Percentiles rank a stretch among this genome's conserved stretches.
These are phyloP conservation scores for Macadamia tetraphylla DNA, from an alignment of 164 flowering plant species.

Conservation along the genomic window DNA sequence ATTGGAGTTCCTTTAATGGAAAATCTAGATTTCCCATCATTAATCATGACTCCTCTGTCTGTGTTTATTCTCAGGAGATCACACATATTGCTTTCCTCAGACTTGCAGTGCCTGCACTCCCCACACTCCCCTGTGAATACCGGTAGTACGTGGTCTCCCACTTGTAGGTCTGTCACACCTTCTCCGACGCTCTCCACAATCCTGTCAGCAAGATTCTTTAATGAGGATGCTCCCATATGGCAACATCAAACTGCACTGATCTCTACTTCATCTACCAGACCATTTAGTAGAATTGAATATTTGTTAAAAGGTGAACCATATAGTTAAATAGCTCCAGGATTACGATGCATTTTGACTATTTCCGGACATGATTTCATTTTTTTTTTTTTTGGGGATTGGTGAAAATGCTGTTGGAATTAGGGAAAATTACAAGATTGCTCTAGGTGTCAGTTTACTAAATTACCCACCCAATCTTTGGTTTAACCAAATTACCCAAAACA, in stretches of 20 bases:
- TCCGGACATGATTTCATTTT: background rate
- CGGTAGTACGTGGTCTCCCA: conserved; percentile 16
- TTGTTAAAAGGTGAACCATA: background rate
- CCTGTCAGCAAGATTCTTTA: background rate
- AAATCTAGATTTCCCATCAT: conserved; percentile 1
- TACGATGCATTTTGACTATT: background rate
- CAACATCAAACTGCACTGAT: background rate
- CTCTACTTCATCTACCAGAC: background rate
- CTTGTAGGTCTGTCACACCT: conserved; percentile 16
- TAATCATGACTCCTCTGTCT: conserved; percentile 2
- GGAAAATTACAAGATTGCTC: too few species aligned
- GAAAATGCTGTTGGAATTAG: too few species aligned
- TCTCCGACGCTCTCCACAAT: background rate
- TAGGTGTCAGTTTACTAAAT: too few species aligned
- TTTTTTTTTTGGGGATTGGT: too few species aligned
- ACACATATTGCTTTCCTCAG: conserved; percentile 6
- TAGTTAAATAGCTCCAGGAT: background rate
- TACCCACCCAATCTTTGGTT: too few species aligned
- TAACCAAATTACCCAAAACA: too few species aligned
- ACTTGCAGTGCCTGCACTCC: conserved; percentile 8
- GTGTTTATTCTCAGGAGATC: conserved; percentile 16
- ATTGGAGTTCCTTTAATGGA: conserved; percentile 18
- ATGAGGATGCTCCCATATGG: background rate
- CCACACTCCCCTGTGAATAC: conserved; percentile 18
- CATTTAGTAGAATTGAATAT: background rate